Evolutionary conservation across 768 basidiomycete genomes (phyloP).

Genomic region (Mrakia frigida): DNA sequence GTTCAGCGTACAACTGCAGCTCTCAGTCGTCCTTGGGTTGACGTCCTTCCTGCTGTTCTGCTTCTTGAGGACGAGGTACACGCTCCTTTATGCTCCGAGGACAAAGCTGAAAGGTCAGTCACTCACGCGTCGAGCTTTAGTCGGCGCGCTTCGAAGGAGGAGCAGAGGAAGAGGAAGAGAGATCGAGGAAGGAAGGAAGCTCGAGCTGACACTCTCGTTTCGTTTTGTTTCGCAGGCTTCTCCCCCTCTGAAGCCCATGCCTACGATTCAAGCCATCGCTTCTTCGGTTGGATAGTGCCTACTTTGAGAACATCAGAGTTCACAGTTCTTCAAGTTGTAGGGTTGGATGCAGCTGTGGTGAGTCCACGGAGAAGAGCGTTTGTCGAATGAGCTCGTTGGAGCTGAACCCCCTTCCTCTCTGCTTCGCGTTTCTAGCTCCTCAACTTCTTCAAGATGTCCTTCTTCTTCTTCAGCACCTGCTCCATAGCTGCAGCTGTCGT

Average conservation of each 20-base stretch:
- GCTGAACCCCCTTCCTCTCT: neutral
- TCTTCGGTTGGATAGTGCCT: slow-evolving; percentile 95
- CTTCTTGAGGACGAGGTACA: slow-evolving; percentile 80
- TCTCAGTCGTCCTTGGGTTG: slow-evolving; percentile 72
- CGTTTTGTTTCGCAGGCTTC: slow-evolving; percentile 56
- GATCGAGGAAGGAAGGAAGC: too few species aligned
- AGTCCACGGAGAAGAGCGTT: slow-evolving; percentile 42
- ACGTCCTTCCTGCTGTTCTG: slow-evolving; percentile 81
- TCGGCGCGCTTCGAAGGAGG: slow-evolving; percentile 18
- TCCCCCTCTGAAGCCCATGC: slow-evolving; percentile 89
- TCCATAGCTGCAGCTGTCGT: slow-evolving; percentile 73
- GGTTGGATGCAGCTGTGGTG: slow-evolving; percentile 92
- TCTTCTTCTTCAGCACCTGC: slow-evolving; percentile 81
- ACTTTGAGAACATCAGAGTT: slow-evolving; percentile 87
- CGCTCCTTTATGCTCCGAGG: slow-evolving; percentile 81
- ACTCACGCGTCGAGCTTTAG: slow-evolving; percentile 38
- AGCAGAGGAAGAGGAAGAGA: too few species aligned
- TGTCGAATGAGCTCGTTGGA: neutral
- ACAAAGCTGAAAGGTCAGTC: slow-evolving; percentile 83
- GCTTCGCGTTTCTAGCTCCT: slow-evolving; percentile 50
- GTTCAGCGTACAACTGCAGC: slow-evolving; percentile 82
- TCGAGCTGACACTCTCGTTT: neutral
- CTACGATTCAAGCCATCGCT: slow-evolving; percentile 54
- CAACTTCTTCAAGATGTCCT: slow-evolving; percentile 92
- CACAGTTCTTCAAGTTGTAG: slow-evolving; percentile 90